phyloP scores from a whole-genome alignment of 495 filamentous ascomycete genomes.

The Hyaloscypha variabilis region DNA sequence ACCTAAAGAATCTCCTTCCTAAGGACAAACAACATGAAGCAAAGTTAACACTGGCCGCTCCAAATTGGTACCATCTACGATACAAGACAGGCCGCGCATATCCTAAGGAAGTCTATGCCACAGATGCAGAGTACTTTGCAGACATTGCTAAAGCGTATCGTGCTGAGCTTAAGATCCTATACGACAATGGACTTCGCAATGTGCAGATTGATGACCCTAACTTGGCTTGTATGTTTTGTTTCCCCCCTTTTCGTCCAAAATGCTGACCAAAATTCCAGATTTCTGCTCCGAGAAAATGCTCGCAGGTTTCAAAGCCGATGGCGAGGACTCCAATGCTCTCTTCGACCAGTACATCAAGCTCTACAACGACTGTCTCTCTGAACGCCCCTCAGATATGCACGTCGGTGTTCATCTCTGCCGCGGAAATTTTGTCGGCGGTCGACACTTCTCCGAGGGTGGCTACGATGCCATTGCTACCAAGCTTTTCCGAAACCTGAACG shows the following conservation, averaged over 20 bases:
- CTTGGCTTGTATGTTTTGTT: constrained; percentile 62
- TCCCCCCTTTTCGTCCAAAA: not conserved
- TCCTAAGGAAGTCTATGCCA: constrained; percentile 62
- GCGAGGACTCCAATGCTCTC: constrained; percentile 63
- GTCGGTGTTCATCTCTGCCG: constrained; percentile 79
- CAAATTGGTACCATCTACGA: constrained; percentile 75
- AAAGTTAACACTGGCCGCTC: constrained; percentile 74
- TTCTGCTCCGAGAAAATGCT: constrained; percentile 81
- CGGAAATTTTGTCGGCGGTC: constrained; percentile 68
- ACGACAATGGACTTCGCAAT: constrained; percentile 69
- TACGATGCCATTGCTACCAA: constrained; percentile 81
- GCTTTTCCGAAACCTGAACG: constrained; percentile 74
- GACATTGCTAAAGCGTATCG: constrained; percentile 77
- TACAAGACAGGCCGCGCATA: constrained; percentile 73
- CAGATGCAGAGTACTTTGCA: constrained; percentile 71
- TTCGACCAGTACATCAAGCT: constrained; percentile 75
- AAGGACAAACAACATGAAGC: constrained; percentile 62
- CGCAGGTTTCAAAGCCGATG: constrained; percentile 63
- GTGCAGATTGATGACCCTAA: constrained; percentile 79
- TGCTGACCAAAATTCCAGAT: constrained; percentile 42
- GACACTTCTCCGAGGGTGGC: constrained; percentile 80
- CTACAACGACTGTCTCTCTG: constrained; percentile 73
- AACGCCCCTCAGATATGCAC: constrained; percentile 68
- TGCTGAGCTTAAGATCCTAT: constrained; percentile 65
- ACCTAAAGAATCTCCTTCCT: constrained; percentile 63